Conservation (phyloP, 106 monocot species). For the Acanthochlamys bracteata region DNA sequence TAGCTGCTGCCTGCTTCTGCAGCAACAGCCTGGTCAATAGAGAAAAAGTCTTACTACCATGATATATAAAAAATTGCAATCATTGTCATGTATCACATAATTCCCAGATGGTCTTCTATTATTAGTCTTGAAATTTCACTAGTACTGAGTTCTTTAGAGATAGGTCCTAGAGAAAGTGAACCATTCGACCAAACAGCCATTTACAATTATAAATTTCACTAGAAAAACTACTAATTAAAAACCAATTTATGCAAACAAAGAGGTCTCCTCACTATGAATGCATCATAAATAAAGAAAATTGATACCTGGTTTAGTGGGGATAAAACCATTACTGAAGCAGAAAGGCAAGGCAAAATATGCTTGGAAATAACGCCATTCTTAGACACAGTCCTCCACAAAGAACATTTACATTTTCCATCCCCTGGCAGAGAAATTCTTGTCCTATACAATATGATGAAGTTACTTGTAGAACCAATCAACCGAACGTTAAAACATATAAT, state of each 20-base stretch:
- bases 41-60: neutral
- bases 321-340: constrained; percentile 52
- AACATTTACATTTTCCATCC: constrained; percentile 21
- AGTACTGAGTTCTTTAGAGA: too few relatives aligned
- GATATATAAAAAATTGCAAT: neutral
- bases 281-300: neutral
- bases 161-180: too few relatives aligned
- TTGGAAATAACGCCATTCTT: constrained; percentile 18
- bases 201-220: neutral
- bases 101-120: neutral
- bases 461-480: too few relatives aligned
- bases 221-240: neutral
- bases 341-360: constrained; percentile 44
- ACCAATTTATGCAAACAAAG: neutral
- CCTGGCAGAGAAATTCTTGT: constrained; percentile 6
- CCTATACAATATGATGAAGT: too few relatives aligned
- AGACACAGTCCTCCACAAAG: constrained; percentile 18
- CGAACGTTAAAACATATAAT: too few relatives aligned
- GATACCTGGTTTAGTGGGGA: constrained; percentile 51
- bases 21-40: constrained; percentile 42
- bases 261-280: too few relatives aligned
- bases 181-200: too few relatives aligned
- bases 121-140: neutral
- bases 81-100: neutral
- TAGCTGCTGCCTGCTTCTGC: constrained; percentile 21